Conservation (phyloP, 768 basidiomycete species). For the Chiua virens region DNA sequence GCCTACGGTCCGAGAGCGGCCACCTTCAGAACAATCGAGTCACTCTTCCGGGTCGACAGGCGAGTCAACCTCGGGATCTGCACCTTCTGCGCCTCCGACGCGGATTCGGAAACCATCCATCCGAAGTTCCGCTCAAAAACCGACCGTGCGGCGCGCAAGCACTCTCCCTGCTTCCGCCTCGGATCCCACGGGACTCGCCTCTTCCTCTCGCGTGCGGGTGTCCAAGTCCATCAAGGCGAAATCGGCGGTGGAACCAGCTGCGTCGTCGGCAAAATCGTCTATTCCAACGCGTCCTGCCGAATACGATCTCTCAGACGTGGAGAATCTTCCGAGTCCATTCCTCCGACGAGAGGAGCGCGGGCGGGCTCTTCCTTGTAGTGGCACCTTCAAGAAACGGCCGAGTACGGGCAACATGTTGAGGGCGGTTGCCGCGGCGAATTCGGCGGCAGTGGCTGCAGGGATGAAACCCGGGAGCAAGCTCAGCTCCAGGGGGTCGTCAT, state of each 20-base stretch:
- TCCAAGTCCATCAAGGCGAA: conserved; percentile 19
- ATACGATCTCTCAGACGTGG: conserved; percentile 76
- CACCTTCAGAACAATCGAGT: conserved; percentile 27
- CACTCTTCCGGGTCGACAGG: conserved; percentile 29
- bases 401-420: conserved; percentile 57
- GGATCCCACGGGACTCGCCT: conserved; percentile 37
- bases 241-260: background rate
- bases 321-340: conserved; percentile 85
- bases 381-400: conserved; percentile 37
- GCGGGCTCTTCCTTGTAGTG: conserved; percentile 8
- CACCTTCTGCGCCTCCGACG: conserved; percentile 39
- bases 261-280: conserved; percentile 15
- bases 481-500: conserved; percentile 7
- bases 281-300: conserved; percentile 35
- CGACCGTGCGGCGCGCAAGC: conserved; percentile 20
- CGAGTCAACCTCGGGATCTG: conserved; percentile 19
- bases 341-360: conserved; percentile 56
- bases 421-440: conserved; percentile 59
- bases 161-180: conserved; percentile 40
- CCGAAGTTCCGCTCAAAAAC: conserved; percentile 38
- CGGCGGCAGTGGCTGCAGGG: conserved; percentile 29
- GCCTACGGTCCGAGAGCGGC: conserved; percentile 45
- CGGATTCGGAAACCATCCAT: conserved; percentile 59
- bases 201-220: conserved; percentile 14
- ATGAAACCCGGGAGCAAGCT: conserved; percentile 16